Evolutionary conservation across 2,329 filamentous ascomycete genomes (phyloP).

Genomic region (Raffaelea ambrosiae): DNA sequence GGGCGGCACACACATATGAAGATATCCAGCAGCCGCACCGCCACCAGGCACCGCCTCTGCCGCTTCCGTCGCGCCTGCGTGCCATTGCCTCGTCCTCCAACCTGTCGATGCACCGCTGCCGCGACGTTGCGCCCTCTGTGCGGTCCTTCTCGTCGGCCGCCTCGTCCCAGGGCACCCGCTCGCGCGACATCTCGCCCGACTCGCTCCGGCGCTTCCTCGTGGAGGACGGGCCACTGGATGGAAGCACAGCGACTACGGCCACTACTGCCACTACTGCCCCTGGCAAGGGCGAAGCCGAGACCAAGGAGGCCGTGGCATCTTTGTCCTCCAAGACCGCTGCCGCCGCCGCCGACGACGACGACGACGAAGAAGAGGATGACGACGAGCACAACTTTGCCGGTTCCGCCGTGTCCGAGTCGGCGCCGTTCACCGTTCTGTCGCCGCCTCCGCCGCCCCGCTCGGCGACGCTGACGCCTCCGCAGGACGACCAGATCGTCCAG

Average conservation of each 20-base stretch:
- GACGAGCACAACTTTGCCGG: conserved; percentile 54
- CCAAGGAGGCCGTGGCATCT: not conserved
- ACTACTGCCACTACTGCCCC: not conserved
- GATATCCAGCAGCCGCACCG: not conserved
- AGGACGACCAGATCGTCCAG: not conserved
- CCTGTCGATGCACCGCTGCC: not conserved
- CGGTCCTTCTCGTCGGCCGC: conserved; percentile 14
- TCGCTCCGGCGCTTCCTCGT: conserved; percentile 43
- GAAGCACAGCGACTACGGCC: not conserved
- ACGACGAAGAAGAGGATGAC: conserved; percentile 39
- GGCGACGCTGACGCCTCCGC: conserved; percentile 3
- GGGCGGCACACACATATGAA: not conserved
- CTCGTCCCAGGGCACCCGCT: conserved; percentile 31
- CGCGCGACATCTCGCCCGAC: conserved; percentile 47
- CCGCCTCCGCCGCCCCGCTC: conserved; percentile 41
- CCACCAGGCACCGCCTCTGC: not conserved
- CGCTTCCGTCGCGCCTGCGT: not conserved
- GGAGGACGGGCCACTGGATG: conserved; percentile 30
- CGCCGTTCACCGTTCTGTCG: conserved; percentile 39
- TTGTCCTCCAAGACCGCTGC: conserved; percentile 28
- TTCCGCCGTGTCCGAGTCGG: conserved; percentile 35
- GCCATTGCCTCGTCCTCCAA: not conserved
- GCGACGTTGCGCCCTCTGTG: conserved; percentile 1
- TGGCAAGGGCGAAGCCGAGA: not conserved
- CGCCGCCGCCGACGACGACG: conserved; percentile 35